Evolutionary conservation across 202 grass and related monocot species (phyloP), one percentile per base, ranked within the genome.

Genomic region (Brachypodium distachyon): DNA sequence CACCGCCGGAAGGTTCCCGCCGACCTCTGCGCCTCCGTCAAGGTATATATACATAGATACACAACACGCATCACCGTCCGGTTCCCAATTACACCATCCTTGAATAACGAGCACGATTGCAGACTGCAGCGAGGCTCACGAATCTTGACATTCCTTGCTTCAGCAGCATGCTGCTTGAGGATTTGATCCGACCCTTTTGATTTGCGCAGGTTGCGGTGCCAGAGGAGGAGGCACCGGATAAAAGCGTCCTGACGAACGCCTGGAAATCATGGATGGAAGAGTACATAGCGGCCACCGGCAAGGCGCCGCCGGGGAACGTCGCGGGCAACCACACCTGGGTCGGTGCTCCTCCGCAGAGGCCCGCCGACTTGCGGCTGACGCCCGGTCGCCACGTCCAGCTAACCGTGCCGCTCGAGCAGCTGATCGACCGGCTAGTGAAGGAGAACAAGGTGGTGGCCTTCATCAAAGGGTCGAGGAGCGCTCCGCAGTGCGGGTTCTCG

Each of bases 221-320:
- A 65, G 95, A 90, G 12, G 81, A 78, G 14, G 82, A 82, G 29
- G 52, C 77, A 7, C 76, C 77, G 6, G 86, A 94, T 77, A 80
- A 85, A 69, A 71, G 52, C 41, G 82, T 79, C 52, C 73, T 94
- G 2, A 87, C 80, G 25, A 66, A 78, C 27, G 95, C 95, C 49
- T 97, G 95, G 91, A 97, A 97, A 74, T 88, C 95, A 72, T 97
- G 91, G 95, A 86, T 97, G 54, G 70, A 97, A 82, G 95, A 97
- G 79, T 80, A 97, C 75, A 94, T 97, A 36, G 29, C 74, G 56
- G 83, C 87, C 42, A 92, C 52, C 0, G 91, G 95, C 27, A 94
- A 92, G 73, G 85, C 91, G 0, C 95, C 95, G 67, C 87, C 95
- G 6, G 91, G 91, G 59, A 97, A 97, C 26, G 72, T 93, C 70